These are phyloP conservation scores for Flaveria linearis DNA, from an alignment of 129 eudicot genomes.

Conservation along the genomic window DNA sequence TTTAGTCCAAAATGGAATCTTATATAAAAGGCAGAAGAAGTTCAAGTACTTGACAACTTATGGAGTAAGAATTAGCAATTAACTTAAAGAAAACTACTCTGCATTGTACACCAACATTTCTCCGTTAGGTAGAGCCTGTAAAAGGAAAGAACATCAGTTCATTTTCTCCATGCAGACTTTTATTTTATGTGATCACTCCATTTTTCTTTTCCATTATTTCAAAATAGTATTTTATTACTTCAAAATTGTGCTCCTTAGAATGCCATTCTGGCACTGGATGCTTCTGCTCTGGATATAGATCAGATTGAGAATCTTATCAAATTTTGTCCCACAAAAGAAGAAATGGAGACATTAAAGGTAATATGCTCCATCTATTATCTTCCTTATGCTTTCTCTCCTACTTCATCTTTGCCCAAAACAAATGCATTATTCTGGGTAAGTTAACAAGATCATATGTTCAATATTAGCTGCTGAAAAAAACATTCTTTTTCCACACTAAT, in stretches of 20 bases:
- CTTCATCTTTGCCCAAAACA: neutral
- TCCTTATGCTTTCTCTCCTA: conserved; percentile 11
- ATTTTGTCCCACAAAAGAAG: conserved; percentile 97
- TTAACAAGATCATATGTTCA: neutral
- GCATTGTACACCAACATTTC: neutral
- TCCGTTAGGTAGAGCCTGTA: neutral
- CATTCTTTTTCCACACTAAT: neutral
- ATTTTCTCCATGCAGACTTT: conserved; percentile 10
- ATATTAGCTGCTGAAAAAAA: neutral
- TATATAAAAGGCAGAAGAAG: neutral
- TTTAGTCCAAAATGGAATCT: neutral
- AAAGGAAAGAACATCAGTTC: neutral
- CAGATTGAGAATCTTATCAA: conserved; percentile 95
- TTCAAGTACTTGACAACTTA: neutral
- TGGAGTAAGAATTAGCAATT: neutral
- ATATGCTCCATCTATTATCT: conserved; percentile 15
- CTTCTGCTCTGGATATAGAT: conserved; percentile 81
- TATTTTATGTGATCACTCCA: neutral
- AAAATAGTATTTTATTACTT: conserved; percentile 10
- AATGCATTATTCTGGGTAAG: neutral
- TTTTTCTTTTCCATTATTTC: neutral
- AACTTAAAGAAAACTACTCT: neutral
- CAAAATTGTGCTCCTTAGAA: conserved; percentile 48
- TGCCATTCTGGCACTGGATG: conserved; percentile 84
- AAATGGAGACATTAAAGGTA: conserved; percentile 90